phyloP scores from a whole-genome alignment of 495 filamentous ascomycete genomes.

The Penicillium bialowiezense region DNA sequence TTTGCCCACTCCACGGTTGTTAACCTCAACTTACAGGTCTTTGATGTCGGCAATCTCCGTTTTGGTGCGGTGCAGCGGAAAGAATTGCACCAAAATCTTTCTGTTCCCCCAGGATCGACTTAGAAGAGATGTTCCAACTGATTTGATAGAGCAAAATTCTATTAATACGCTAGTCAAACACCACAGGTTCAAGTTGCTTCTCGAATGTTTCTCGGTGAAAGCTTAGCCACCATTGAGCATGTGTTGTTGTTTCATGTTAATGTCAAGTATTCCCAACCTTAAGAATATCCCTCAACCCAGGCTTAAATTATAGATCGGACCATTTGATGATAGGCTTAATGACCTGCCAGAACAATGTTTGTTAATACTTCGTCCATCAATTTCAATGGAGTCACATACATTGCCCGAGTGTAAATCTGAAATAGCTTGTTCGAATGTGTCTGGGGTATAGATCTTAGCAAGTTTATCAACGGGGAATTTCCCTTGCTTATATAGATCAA shows the following conservation, averaged over 20 bases:
- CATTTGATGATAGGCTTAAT: slow-evolving; percentile 25
- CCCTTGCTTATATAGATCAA: slow-evolving; percentile 39
- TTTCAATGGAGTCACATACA: neutral
- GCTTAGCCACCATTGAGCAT: too few relatives aligned
- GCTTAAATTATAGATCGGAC: slow-evolving; percentile 4
- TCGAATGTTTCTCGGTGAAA: too few relatives aligned
- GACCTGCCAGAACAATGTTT: neutral
- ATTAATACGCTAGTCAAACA: too few relatives aligned
- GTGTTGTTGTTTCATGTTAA: too few relatives aligned
- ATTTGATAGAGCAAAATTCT: too few relatives aligned
- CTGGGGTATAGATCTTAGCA: slow-evolving; percentile 29
- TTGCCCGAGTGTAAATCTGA: slow-evolving; percentile 34
- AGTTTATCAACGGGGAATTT: slow-evolving; percentile 41
- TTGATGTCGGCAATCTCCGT: slow-evolving; percentile 68
- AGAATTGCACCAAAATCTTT: slow-evolving; percentile 52
- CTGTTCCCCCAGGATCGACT: slow-evolving; percentile 13
- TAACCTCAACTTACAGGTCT: slow-evolving; percentile 48
- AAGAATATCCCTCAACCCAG: too few relatives aligned
- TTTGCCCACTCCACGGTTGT: neutral
- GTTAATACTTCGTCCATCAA: neutral
- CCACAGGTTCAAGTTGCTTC: too few relatives aligned
- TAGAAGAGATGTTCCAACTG: too few relatives aligned
- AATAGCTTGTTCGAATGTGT: slow-evolving; percentile 27
- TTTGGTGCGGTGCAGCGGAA: slow-evolving; percentile 69
- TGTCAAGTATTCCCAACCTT: too few relatives aligned